A percentile compares a stretch with the other conserved stretches of the same genome.
phyloP scores from a whole-genome alignment of 73 alveolate species.

The Durusdinium trenchii region DNA sequence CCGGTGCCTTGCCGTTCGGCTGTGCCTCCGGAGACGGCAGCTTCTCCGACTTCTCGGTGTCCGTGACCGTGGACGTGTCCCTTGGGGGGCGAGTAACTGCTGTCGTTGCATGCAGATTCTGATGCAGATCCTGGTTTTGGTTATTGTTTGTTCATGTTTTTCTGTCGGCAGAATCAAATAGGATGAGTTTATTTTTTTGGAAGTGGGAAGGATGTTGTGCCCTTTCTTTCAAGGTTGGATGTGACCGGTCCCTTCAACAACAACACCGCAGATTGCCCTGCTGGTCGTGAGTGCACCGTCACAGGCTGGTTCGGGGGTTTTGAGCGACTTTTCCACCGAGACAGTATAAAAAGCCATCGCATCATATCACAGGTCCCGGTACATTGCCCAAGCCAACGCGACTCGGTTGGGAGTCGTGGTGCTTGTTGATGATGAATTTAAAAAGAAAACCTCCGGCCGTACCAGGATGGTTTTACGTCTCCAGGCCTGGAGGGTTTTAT shows the following conservation, averaged over 20 bases:
- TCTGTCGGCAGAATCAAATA: not conserved
- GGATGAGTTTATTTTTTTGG: too few species aligned
- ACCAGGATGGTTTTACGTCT: too few species aligned
- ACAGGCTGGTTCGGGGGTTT: not conserved
- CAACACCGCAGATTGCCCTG: constrained; percentile 42
- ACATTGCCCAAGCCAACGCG: too few species aligned
- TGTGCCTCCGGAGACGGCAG: not conserved
- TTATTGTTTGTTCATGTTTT: not conserved
- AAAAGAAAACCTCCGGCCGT: too few species aligned
- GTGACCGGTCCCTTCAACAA: constrained; percentile 43
- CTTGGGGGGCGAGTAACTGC: too few species aligned
- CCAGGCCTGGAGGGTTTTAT: too few species aligned
- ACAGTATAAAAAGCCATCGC: too few species aligned
- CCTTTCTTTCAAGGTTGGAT: not conserved
- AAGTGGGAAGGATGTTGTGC: not conserved
- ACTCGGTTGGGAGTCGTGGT: too few species aligned
- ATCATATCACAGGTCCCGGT: too few species aligned
- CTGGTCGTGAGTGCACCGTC: constrained; percentile 61
- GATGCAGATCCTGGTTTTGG: not conserved
- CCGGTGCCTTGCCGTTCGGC: constrained; percentile 55
- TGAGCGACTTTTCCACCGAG: too few species aligned
- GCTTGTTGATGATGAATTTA: too few species aligned
- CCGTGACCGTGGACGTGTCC: constrained; percentile 11
- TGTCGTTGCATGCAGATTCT: too few species aligned
- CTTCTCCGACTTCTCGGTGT: not conserved